Base-by-base conservation (phyloP, 305 asterid genomes). In the Striga hermonthica region DNA sequence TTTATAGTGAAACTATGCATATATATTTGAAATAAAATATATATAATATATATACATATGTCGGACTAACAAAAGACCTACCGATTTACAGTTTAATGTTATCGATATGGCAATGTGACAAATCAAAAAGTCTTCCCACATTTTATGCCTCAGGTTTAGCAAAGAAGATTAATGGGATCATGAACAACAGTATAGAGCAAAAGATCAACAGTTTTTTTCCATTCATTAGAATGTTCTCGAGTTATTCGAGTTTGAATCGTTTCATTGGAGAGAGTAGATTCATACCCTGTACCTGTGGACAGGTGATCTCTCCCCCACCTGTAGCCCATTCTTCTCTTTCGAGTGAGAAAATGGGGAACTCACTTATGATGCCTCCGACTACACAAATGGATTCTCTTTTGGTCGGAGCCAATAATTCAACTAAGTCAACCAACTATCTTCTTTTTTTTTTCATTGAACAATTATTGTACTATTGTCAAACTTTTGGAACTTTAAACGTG, bases 341-440 rank as follows among this genome's bases (percentile, higher is more conserved):
- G 57, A 31, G 31, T 22, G 31, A 15, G 35, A 52, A 15, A 49
- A 45, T 22, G 59, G 59, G 59, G 37, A 52, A 16, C 57, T 52
- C 35, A 16, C 36, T 52, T 16, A 16, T 16, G 57, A 52, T 14
- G 57, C 36, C 36, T 52, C 31, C 56, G 15, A 52, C 57, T 52
- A 52, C 57, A 52, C 36, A 39, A 39, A 39, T 39, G 44, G 44
- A 5, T 39, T 11, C 1, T 45, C 50, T 45, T 39, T 45, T 9
- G 50, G 50, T 45, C 50, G n/a, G 28, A 3, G 1, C 43, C 62
- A 57, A 57, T 57, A 57, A 57, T 57, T 34, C 43, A 31, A 56
- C 61, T 0, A 57, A 35, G 62, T 34, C 62, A 57, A 57, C 62
- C 59, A 54, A 9, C 11, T 54, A 22, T 50, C 9, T 39, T 39